Evolutionary conservation across 2,329 filamentous ascomycete genomes (phyloP).

Genomic region (Aspergillus sp.): DNA sequence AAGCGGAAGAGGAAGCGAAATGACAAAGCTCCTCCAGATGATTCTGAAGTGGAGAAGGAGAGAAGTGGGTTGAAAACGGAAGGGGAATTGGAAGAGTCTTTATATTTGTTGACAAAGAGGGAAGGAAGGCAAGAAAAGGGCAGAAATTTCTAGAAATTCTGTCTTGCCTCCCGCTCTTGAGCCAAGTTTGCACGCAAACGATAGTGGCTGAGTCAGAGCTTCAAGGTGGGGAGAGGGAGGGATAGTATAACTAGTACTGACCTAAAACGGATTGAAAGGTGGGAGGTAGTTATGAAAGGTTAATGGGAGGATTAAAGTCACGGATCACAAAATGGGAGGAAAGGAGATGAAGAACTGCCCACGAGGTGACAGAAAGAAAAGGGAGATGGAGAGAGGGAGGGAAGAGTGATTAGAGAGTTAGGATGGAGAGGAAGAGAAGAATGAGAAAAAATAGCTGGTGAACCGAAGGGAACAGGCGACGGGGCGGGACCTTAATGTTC

Average conservation of each 20-base stretch:
- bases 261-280: constrained; percentile 3
- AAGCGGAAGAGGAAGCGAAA: neutral
- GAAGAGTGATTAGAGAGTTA: constrained; percentile 11
- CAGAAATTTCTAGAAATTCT: neutral
- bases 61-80: neutral
- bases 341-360: neutral
- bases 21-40: neutral
- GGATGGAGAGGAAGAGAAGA: constrained; percentile 11
- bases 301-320: neutral
- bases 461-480: constrained; percentile 16
- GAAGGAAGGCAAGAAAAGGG: neutral
- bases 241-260: constrained; percentile 8
- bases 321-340: neutral
- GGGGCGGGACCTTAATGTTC: constrained; percentile 33
- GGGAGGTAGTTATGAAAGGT: neutral
- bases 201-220: constrained; percentile 5
- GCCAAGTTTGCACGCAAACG: constrained; percentile 9
- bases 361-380: neutral
- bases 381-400: constrained; percentile 18
- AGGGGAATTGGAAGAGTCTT: neutral
- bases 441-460: constrained; percentile 7
- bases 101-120: neutral
- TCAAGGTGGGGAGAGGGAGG: constrained; percentile 11
- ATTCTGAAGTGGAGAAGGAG: neutral
- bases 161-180: neutral